Percentiles rank a stretch among this genome's conserved stretches.
phyloP scores from a whole-genome alignment of 2,329 filamentous ascomycete genomes.

The Neonectria magnoliae region DNA sequence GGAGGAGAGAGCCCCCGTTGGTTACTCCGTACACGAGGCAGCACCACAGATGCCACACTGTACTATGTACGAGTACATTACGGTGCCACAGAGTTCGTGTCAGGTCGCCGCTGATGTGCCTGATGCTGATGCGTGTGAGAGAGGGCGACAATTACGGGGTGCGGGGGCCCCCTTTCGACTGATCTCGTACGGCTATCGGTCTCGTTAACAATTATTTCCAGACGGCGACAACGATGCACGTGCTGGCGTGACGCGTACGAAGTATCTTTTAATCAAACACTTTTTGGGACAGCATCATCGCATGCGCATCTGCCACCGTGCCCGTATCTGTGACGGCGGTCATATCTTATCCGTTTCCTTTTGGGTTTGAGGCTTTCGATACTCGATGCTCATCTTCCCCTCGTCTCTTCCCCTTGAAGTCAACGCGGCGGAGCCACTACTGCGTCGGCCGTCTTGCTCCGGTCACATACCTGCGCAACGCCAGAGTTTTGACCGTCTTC shows the following conservation, averaged over 20 bases:
- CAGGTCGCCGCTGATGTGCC: slow-evolving; percentile 26
- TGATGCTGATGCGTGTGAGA: slow-evolving; percentile 19
- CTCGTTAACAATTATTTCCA: background rate
- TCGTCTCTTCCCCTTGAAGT: background rate
- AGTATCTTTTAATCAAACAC: background rate
- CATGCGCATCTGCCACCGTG: background rate
- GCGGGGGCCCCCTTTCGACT: background rate
- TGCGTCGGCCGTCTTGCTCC: background rate
- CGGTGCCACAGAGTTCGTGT: slow-evolving; percentile 3
- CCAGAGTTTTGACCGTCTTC: slow-evolving; percentile 5
- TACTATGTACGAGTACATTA: background rate
- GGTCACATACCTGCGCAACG: background rate
- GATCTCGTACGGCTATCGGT: background rate
- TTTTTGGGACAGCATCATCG: background rate
- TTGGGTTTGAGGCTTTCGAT: slow-evolving; percentile 3
- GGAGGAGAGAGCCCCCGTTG: background rate
- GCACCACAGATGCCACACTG: background rate
- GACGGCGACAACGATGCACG: background rate
- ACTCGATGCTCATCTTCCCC: background rate
- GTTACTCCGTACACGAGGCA: slow-evolving; percentile 8
- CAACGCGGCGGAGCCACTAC: background rate
- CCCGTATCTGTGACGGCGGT: background rate
- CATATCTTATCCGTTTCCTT: background rate
- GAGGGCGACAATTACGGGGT: slow-evolving; percentile 7
- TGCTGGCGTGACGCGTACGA: slow-evolving; percentile 3